These are phyloP conservation scores for Mycena vitilis DNA, from an alignment of 768 basidiomycete genomes.

Conservation along the genomic window DNA sequence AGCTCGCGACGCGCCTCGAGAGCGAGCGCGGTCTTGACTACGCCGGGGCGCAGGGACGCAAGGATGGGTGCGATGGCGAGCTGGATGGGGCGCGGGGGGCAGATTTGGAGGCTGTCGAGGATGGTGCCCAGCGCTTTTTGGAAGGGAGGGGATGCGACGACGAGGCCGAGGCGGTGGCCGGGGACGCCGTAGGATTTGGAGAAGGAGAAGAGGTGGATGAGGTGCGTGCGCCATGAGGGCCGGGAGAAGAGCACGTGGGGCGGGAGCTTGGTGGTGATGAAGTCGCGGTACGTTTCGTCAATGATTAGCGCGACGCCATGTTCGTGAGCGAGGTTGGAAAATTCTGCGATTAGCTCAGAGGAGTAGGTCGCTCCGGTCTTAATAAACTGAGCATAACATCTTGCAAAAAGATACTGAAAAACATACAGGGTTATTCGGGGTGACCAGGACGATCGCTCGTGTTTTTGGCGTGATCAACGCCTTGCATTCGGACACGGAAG, in stretches of 20 bases:
- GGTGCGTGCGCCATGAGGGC: slow-evolving; percentile 64
- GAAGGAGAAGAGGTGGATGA: slow-evolving; percentile 83
- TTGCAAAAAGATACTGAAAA: neutral
- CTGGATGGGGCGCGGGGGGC: slow-evolving; percentile 80
- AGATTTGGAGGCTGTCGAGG: slow-evolving; percentile 85
- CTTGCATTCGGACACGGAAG: slow-evolving; percentile 63
- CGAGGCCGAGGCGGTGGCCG: slow-evolving; percentile 81
- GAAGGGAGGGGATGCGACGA: slow-evolving; percentile 70
- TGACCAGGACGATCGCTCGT: slow-evolving; percentile 78
- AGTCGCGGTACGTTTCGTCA: slow-evolving; percentile 94
- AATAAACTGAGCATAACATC: neutral
- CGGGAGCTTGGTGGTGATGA: slow-evolving; percentile 56
- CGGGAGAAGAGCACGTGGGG: slow-evolving; percentile 69
- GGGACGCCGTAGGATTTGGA: slow-evolving; percentile 87
- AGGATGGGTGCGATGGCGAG: slow-evolving; percentile 67
- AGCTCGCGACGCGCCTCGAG: slow-evolving; percentile 65
- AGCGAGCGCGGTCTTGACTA: slow-evolving; percentile 60
- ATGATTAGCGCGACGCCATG: slow-evolving; percentile 73
- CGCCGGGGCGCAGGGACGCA: slow-evolving; percentile 64
- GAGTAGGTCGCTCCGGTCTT: slow-evolving; percentile 81
- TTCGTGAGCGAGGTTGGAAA: slow-evolving; percentile 67
- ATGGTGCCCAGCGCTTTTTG: slow-evolving; percentile 61
- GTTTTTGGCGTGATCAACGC: slow-evolving; percentile 68
- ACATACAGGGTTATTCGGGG: slow-evolving; percentile 80
- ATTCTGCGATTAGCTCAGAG: slow-evolving; percentile 64